These are phyloP conservation scores for Cryptomeria japonica DNA, from an alignment of 75 land plant species.

Conservation along the genomic window DNA sequence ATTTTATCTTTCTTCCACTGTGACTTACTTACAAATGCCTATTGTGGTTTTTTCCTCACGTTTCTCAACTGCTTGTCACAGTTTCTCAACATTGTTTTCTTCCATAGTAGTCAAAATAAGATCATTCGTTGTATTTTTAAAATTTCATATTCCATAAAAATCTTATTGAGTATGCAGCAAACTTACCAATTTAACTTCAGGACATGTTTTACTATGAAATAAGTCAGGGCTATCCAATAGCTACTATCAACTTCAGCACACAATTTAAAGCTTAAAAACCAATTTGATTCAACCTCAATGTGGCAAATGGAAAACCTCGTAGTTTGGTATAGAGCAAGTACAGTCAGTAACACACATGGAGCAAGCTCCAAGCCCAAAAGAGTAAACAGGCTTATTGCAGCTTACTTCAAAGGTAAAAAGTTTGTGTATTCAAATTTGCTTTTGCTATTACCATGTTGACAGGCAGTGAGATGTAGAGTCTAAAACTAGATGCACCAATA, in stretches of 20 bases:
- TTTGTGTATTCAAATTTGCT: too few species aligned
- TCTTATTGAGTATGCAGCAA: neutral
- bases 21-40: neutral
- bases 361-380: too few species aligned
- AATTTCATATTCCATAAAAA: neutral
- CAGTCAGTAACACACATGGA: too few species aligned
- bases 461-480: too few species aligned
- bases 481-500: too few species aligned
- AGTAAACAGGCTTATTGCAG: too few species aligned
- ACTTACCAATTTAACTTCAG: neutral
- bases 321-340: too few species aligned
- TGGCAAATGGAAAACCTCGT: neutral
- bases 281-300: neutral
- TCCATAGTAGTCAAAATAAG: neutral
- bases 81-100: neutral
- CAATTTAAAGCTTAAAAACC: neutral
- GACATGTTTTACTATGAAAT: neutral
- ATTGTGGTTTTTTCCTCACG: neutral
- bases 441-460: too few species aligned
- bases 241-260: neutral
- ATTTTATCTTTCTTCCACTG: neutral
- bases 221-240: neutral
- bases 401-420: too few species aligned
- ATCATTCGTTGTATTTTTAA: neutral
- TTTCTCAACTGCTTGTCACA: neutral